Percentiles rank a stretch among this genome's conserved stretches.
phyloP scores from a whole-genome alignment of 139 green algal genomes.

The Chlamydomonas schloesseri region DNA sequence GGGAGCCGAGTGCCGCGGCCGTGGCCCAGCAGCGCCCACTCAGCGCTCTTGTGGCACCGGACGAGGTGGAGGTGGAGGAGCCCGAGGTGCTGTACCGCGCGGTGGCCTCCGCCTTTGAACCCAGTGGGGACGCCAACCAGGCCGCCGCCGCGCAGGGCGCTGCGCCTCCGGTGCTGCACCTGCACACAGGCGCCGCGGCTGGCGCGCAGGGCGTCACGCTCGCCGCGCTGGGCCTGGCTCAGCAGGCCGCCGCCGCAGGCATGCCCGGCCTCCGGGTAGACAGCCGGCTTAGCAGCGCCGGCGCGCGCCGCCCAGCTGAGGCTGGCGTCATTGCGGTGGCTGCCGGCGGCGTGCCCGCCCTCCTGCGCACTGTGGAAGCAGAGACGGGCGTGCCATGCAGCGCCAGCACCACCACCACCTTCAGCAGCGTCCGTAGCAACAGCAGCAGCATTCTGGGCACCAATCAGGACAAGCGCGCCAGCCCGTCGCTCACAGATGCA shows the following conservation, averaged over 20 bases:
- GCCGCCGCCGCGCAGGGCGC: too few species aligned
- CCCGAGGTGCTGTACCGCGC: conserved; percentile 13
- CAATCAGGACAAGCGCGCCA: too few species aligned
- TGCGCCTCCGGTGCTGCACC: background rate
- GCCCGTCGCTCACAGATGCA: too few species aligned
- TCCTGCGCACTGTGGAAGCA: conserved; percentile 24
- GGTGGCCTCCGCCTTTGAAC: background rate
- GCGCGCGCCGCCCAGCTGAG: too few species aligned
- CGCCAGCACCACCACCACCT: background rate
- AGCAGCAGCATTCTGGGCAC: too few species aligned
- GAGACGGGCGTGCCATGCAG: conserved; percentile 21
- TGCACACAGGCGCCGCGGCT: background rate
- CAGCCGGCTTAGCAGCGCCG: too few species aligned
- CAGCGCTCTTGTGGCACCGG: too few species aligned
- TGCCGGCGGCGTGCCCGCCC: background rate
- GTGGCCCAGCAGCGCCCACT: too few species aligned
- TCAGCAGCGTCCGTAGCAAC: too few species aligned
- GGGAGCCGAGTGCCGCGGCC: too few species aligned
- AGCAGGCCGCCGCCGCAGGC: conserved; percentile 39
- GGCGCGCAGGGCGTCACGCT: background rate
- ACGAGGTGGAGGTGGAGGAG: background rate
- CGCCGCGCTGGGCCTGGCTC: conserved; percentile 18
- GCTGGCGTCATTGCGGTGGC: background rate
- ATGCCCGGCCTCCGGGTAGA: background rate
- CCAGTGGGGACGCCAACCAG: too few species aligned